These are phyloP conservation scores for Geosmithia flava DNA, from an alignment of 2,329 filamentous ascomycete genomes.

Conservation along the genomic window DNA sequence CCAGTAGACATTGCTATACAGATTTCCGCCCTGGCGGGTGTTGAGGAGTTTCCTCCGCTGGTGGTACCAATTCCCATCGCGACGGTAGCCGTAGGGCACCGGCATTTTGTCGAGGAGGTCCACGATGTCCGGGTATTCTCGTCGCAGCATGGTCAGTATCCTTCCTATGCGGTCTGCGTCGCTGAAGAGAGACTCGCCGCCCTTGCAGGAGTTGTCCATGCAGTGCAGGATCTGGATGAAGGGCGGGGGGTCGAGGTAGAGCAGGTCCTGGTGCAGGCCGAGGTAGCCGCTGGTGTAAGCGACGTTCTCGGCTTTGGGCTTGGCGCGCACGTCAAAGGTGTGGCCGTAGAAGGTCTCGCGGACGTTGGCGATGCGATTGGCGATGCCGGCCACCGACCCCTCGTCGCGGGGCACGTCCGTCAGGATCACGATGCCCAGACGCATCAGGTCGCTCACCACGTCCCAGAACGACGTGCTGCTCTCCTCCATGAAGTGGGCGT, in stretches of 20 bases:
- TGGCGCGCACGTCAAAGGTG: conserved; percentile 80
- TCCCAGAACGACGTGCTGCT: conserved; percentile 40
- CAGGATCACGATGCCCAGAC: conserved; percentile 66
- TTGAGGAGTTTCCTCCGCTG: conserved; percentile 42
- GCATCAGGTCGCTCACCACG: conserved; percentile 49
- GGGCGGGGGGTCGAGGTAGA: conserved; percentile 73
- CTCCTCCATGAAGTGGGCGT: conserved; percentile 55
- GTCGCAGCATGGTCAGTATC: conserved; percentile 14
- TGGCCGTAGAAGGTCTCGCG: conserved; percentile 84
- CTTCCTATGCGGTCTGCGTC: conserved; percentile 54
- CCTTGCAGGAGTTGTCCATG: conserved; percentile 63
- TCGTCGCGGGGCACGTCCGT: conserved; percentile 59
- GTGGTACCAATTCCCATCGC: conserved; percentile 51
- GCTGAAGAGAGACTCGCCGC: conserved; percentile 78
- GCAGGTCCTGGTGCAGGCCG: conserved; percentile 84
- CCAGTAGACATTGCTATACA: conserved; percentile 14
- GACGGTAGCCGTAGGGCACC: conserved; percentile 58
- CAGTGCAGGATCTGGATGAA: conserved; percentile 84
- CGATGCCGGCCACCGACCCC: conserved; percentile 54
- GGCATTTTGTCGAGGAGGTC: conserved; percentile 25
- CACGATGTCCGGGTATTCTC: conserved; percentile 8
- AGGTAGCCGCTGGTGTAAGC: conserved; percentile 77
- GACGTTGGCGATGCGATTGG: conserved; percentile 60
- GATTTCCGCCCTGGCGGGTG: background rate
- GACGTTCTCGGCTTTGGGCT: conserved; percentile 77